Conservation (phyloP, 345 rosid genomes). For the Mercurialis annua region DNA sequence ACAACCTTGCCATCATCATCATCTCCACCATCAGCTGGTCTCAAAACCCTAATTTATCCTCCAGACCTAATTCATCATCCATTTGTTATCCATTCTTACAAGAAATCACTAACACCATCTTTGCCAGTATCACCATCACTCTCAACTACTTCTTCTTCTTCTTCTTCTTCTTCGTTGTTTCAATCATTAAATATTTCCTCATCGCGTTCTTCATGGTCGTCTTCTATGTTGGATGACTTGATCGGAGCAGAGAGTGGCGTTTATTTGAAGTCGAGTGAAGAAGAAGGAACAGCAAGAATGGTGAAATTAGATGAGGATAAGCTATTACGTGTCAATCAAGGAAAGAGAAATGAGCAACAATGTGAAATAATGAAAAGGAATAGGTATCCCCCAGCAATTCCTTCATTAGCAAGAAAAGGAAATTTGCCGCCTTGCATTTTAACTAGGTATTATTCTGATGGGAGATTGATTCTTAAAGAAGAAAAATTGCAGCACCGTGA, state of each 20-base stretch:
- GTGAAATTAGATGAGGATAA: neutral
- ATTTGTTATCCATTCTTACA: slow-evolving; percentile 18
- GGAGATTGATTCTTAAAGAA: slow-evolving; percentile 40
- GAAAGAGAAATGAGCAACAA: slow-evolving; percentile 7
- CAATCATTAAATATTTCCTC: slow-evolving; percentile 20
- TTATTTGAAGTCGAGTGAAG: slow-evolving; percentile 11
- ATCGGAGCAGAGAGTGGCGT: slow-evolving; percentile 44
- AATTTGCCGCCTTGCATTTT: slow-evolving; percentile 47
- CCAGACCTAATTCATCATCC: slow-evolving; percentile 5
- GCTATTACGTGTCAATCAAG: neutral
- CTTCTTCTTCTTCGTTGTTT: neutral
- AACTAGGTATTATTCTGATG: slow-evolving; percentile 35
- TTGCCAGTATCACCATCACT: slow-evolving; percentile 3
- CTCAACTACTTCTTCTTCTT: neutral
- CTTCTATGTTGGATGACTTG: slow-evolving; percentile 29
- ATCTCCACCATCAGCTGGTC: slow-evolving; percentile 17
- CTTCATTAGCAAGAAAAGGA: slow-evolving; percentile 38
- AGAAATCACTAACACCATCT: neutral
- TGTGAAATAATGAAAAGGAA: slow-evolving; percentile 2
- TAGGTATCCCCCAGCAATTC: slow-evolving; percentile 47
- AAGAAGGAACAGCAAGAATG: neutral
- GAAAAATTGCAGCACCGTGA: slow-evolving; percentile 45
- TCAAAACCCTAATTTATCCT: slow-evolving; percentile 31
- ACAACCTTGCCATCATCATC: slow-evolving; percentile 13
- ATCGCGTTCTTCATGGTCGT: slow-evolving; percentile 13